Conservation (phyloP, 1,284 basidiomycete genomes). For the Porphyrellus sp. region DNA sequence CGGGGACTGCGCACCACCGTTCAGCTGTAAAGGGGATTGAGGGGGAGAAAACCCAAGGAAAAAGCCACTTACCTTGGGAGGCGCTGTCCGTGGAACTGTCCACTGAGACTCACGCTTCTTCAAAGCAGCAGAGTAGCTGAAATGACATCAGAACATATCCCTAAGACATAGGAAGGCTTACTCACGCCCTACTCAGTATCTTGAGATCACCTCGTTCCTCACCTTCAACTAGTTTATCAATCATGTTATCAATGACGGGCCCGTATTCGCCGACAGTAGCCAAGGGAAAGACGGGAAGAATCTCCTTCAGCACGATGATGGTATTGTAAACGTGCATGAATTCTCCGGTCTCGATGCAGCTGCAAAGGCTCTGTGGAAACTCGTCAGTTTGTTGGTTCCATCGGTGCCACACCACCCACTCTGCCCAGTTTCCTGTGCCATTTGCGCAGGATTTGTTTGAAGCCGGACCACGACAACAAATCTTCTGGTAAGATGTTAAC, state of each 20-base stretch:
- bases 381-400: constrained; percentile 1
- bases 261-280: constrained; percentile 57
- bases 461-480: constrained; percentile 67
- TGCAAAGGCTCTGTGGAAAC: constrained; percentile 51
- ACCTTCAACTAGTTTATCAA: constrained; percentile 67
- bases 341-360: constrained; percentile 71
- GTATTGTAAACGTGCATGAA: constrained; percentile 96
- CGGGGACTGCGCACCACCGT: constrained; percentile 37
- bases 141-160: constrained; percentile 13
- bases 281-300: constrained; percentile 84
- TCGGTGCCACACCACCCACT: constrained; percentile 36
- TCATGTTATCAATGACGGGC: constrained; percentile 55
- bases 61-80: constrained; percentile 17
- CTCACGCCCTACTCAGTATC: constrained; percentile 75
- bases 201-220: constrained; percentile 83
- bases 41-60: constrained; percentile 18
- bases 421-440: constrained; percentile 76
- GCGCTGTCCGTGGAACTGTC: constrained; percentile 43
- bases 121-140: constrained; percentile 65
- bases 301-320: constrained; percentile 85
- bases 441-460: constrained; percentile 72
- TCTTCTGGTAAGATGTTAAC: constrained; percentile 46
- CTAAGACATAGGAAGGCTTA: constrained; percentile 6
- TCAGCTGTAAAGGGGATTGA: constrained; percentile 29
- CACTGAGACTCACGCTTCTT: constrained; percentile 66